Evolutionary conservation across 768 basidiomycete genomes (phyloP), one percentile per base, ranked within the genome.

Genomic region (Russula earlei): DNA sequence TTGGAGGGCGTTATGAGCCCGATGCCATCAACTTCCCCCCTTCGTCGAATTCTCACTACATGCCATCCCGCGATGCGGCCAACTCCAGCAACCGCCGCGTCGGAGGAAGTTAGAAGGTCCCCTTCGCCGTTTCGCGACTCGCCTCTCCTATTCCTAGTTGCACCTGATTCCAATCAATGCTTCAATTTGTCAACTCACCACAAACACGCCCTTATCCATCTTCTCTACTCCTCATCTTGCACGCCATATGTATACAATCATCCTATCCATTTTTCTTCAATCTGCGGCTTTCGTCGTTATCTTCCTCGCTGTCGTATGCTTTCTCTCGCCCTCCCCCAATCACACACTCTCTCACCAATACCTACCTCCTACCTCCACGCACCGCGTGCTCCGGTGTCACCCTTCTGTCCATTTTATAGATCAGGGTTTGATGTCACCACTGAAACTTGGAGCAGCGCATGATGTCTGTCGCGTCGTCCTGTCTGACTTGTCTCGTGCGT

Each of bases 291-390:
- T 58, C 52, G 57, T 54, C 36, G 36, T 54, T 53, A 43, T 54
- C 34, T 27, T n/a, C 37, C 38, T 58, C n/a, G 57, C 57, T 54
- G 17, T 58, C 57, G 41, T 49, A 58, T 54, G 52, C 57, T 58
- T 49, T 49, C 19, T 11, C 5, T 14, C 29, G 2, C n/a, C 14
- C 17, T 17, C 31, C 25, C 22, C 4, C 22, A n/a, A n/a, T n/a
- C n/a, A n/a, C n/a, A n/a, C n/a, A n/a, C n/a, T n/a, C 25, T 27
- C 24, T 49, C 49, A 11, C 37, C 12, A 14, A 14, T 36, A 36
- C 34, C 4, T 36, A 15, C 12, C 12, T 11, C 12, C 34, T 14
- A 11, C 34, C 11, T 14, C 12, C 14, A 11, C n/a, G n/a, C n/a
- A 36, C 8, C 34, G 15, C 34, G 34, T 36, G n/a, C n/a, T n/a